phyloP scores from a whole-genome alignment of 208 protist species.

The Trypanosoma conorhini region DNA sequence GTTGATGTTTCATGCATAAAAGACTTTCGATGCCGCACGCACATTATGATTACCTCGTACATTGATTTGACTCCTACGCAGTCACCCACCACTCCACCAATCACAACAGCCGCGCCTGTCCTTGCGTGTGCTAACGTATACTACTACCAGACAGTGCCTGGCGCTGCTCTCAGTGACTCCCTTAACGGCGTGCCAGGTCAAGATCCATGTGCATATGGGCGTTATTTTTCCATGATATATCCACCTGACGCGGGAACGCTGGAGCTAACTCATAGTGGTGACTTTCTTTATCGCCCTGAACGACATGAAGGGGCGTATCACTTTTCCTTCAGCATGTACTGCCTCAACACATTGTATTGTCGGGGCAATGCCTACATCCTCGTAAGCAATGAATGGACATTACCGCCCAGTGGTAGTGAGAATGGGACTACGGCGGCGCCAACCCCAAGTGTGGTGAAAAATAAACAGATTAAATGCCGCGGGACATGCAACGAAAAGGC shows the following conservation, averaged over 20 bases:
- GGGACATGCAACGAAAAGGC: conserved; percentile 71
- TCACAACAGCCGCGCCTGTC: conserved; percentile 23
- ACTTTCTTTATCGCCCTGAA: conserved; percentile 72
- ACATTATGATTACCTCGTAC: conserved; percentile 58
- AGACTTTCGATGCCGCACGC: conserved; percentile 49
- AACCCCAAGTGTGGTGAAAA: conserved; percentile 40
- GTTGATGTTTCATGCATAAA: conserved; percentile 66
- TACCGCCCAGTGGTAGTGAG: conserved; percentile 19
- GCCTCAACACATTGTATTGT: conserved; percentile 59
- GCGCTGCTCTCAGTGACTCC: conserved; percentile 52
- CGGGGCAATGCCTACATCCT: conserved; percentile 68
- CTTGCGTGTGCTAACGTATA: conserved; percentile 72
- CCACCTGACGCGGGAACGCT: conserved; percentile 44
- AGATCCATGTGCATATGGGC: conserved; percentile 61
- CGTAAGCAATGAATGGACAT: conserved; percentile 49
- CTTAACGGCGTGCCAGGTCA: conserved; percentile 58
- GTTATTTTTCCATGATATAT: conserved; percentile 67
- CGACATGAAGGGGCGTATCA: conserved; percentile 36
- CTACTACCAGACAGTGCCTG: conserved; percentile 62
- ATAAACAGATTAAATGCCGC: conserved; percentile 63
- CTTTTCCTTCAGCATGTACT: conserved; percentile 78
- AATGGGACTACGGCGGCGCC: neutral
- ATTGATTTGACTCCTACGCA: conserved; percentile 23
- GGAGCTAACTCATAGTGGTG: conserved; percentile 52
- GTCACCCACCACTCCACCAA: conserved; percentile 23